Base-by-base conservation (phyloP, 2,329 filamentous ascomycete genomes). In the Penicillium thymicola region DNA sequence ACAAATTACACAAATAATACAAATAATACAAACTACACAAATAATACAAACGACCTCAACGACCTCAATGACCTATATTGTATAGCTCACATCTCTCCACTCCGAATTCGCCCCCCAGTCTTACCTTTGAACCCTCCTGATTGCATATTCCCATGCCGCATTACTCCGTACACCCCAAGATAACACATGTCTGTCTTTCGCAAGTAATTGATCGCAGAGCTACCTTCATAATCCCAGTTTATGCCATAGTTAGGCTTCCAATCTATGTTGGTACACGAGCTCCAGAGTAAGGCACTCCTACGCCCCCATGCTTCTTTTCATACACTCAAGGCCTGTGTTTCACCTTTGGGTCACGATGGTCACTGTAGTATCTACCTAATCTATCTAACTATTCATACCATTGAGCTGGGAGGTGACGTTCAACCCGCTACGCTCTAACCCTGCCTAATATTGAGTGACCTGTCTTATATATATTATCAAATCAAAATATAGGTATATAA, bases 61-160 rank as follows among this genome's bases (percentile, higher is more conserved):
- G 25, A 21, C n/a, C n/a, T n/a, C n/a, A n/a, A n/a, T n/a, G 3
- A 18, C n/a, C 5, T 2, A n/a, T 2, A 2, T 3, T 3, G 1
- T 21, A 14, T 14, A 36, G 11, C 49, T 52, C 48, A 51, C 28
- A 44, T 34, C 37, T 51, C 18, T 32, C 28, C 43, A 46, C 28
- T 34, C 30, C 2, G 5, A 13, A 11, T 25, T 34, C 21, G 3
- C 9, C 4, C 13, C 14, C 30, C 14, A 46, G 30, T 34, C 28
- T 25, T 34, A 34, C 18, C 44, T n/a, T 16, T 11, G 13, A 32
- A 23, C 11, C 18, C 28, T 25, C 44, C 18, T 13, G 14, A 47
- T 36, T 36, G 6, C 21, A 47, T 14, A 34, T 47, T 23, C n/a
- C 41, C 11, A 44, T 18, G 2, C 2, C 6, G 27, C 5, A 18